Evolutionary conservation across 2,329 filamentous ascomycete genomes (phyloP).

Genomic region (Venturia pyrina): DNA sequence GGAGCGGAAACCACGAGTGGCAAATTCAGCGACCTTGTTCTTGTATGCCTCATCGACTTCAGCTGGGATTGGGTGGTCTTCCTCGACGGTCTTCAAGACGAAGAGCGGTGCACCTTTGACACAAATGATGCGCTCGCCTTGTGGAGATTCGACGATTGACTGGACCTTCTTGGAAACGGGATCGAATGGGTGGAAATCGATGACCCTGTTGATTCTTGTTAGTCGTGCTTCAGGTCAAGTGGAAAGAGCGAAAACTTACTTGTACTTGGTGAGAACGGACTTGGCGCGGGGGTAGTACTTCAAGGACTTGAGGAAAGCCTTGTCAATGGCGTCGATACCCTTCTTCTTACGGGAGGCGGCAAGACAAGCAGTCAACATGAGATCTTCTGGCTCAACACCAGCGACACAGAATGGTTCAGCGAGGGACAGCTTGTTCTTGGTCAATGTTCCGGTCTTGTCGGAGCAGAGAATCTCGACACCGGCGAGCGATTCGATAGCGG

Average conservation of each 20-base stretch:
- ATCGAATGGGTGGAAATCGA: conserved; percentile 82
- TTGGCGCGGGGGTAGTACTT: conserved; percentile 76
- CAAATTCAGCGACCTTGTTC: conserved; percentile 86
- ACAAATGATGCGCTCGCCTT: conserved; percentile 76
- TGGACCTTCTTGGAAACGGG: conserved; percentile 90
- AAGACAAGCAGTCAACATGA: conserved; percentile 86
- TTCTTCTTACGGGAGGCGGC: conserved; percentile 91
- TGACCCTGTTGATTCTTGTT: conserved; percentile 31
- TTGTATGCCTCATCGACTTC: conserved; percentile 76
- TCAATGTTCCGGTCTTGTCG: conserved; percentile 88
- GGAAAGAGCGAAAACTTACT: conserved; percentile 22
- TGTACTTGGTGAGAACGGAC: conserved; percentile 70
- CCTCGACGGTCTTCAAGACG: conserved; percentile 77
- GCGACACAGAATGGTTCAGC: conserved; percentile 74
- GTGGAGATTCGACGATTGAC: conserved; percentile 70
- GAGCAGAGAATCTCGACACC: conserved; percentile 92
- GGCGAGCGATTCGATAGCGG: conserved; percentile 82
- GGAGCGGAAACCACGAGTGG: conserved; percentile 85
- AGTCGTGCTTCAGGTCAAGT: neutral
- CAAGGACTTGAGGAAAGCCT: conserved; percentile 83
- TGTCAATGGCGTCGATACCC: conserved; percentile 90
- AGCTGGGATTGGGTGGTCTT: conserved; percentile 70
- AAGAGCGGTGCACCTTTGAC: conserved; percentile 87
- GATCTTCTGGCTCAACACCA: conserved; percentile 75
- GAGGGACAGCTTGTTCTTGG: conserved; percentile 87